Evolutionary conservation across 345 rosid genomes (phyloP).

Genomic region (Boechera divaricarpa): DNA sequence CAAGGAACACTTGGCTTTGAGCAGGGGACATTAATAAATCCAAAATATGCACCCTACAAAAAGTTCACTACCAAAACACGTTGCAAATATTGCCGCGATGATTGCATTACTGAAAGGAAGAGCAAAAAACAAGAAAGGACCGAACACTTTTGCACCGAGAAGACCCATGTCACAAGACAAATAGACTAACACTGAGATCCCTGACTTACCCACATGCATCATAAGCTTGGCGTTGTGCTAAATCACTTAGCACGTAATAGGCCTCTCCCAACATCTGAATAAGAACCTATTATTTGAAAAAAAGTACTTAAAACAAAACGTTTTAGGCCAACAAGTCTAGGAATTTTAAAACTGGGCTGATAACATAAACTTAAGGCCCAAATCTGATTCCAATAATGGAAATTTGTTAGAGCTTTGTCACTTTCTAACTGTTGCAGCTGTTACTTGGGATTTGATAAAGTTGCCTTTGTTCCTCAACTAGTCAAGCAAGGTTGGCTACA

Average conservation of each 20-base stretch:
- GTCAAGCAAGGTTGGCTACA: constrained; percentile 1
- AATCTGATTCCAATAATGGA: background rate
- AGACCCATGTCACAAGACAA: constrained; percentile 16
- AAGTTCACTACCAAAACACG: too few species aligned
- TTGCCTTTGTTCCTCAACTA: background rate
- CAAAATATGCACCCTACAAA: too few species aligned
- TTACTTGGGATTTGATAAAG: background rate
- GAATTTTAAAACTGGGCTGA: background rate
- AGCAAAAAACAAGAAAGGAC: background rate
- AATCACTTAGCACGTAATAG: constrained; percentile 92
- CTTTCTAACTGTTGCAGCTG: background rate
- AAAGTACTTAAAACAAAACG: background rate
- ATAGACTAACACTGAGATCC: constrained; percentile 80
- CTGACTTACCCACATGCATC: constrained; percentile 84
- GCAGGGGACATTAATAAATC: background rate
- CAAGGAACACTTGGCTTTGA: constrained; percentile 1
- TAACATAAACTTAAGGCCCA: constrained; percentile 21
- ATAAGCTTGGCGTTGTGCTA: constrained; percentile 85
- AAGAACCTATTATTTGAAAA: background rate
- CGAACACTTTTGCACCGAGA: background rate
- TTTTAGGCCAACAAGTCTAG: background rate
- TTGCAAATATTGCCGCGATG: background rate
- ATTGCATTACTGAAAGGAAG: background rate
- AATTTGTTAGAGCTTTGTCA: background rate
- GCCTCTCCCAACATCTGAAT: constrained; percentile 91